Base-by-base conservation (phyloP, 805 yeast species). In the Candida nitratophila region DNA sequence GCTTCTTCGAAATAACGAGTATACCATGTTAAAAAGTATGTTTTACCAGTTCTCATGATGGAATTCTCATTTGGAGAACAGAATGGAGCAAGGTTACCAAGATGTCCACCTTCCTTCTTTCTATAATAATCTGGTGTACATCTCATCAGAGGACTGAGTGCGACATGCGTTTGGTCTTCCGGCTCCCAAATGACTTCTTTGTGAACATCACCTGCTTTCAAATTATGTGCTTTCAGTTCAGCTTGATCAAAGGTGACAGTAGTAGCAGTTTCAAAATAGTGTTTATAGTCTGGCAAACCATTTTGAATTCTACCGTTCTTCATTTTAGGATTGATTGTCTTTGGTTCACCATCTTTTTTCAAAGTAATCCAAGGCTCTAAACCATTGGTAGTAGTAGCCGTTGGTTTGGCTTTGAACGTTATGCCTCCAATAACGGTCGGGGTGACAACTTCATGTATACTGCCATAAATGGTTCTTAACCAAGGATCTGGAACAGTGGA, bases 21-120 rank as follows among this genome's bases (percentile, higher is more conserved):
- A 63, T 69, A 88, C 96, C 96, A 88, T 10, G 91, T 81, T 42
- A 86, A 63, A 55, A 89, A 88, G 54, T 86, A 84, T 0, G 86
- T 76, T 44, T 72, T 64, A 29, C 74, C 95, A 46, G 75, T 61
- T 50, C 74, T 73, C 64, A 85, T 69, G 34, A 66, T 70, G 12
- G 71, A 54, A 46, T 79, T 73, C 53, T 84, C 90, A 30, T 67
- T 69, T 12, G 96, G 96, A 19, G 86, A 76, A 62, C 96, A 88
- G 62, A 87, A 86, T n/a, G 96, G 96, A 42, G 70, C 93, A 34
- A 88, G 76, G 1, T 66, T 54, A 16, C 64, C 59, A 48, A 68
- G 63, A 51, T 79, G 78, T 27, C 79, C 81, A 32, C 69, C 47
- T 9, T 90, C 91, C 57, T 81, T 83, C 51, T 71, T 74, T 55